Evolutionary conservation across 2,329 filamentous ascomycete species (phyloP).

Genomic region (Cladosporium oxysporum): DNA sequence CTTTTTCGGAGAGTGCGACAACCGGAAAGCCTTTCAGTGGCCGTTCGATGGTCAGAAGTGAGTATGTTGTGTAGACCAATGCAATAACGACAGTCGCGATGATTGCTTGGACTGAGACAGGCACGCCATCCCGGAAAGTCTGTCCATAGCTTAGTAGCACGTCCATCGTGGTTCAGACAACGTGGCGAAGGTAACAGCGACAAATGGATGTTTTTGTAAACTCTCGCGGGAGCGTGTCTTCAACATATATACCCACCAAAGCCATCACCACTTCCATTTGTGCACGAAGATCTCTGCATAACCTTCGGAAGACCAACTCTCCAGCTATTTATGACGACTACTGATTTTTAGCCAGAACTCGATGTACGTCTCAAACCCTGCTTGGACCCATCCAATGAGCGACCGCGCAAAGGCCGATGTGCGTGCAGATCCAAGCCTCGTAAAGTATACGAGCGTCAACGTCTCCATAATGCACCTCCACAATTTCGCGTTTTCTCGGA

Average conservation of each 20-base stretch:
- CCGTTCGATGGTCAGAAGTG: not conserved
- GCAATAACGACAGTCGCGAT: not conserved
- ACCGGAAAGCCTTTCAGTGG: conserved; percentile 17
- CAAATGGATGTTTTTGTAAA: not conserved
- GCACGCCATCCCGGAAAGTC: conserved; percentile 1
- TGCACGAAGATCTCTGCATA: not conserved
- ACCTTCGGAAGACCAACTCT: not conserved
- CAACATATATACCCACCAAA: not conserved
- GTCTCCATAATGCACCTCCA: not conserved
- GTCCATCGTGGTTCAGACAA: not conserved
- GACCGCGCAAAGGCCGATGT: not conserved
- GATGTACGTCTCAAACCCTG: not conserved
- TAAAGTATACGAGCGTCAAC: not conserved
- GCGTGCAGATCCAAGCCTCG: not conserved
- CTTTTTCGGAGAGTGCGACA: conserved; percentile 4
- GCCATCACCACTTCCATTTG: not conserved
- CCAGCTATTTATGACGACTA: not conserved
- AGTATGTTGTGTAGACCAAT: conserved; percentile 5
- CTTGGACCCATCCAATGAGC: not conserved
- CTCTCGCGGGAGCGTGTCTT: not conserved
- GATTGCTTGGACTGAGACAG: conserved; percentile 14
- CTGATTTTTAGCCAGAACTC: not conserved
- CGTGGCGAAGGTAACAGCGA: not conserved
- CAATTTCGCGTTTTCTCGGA: not conserved
- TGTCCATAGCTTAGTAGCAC: not conserved